Conservation (phyloP, 352 stramenopile genomes). For the Globisporangium nodosum region DNA sequence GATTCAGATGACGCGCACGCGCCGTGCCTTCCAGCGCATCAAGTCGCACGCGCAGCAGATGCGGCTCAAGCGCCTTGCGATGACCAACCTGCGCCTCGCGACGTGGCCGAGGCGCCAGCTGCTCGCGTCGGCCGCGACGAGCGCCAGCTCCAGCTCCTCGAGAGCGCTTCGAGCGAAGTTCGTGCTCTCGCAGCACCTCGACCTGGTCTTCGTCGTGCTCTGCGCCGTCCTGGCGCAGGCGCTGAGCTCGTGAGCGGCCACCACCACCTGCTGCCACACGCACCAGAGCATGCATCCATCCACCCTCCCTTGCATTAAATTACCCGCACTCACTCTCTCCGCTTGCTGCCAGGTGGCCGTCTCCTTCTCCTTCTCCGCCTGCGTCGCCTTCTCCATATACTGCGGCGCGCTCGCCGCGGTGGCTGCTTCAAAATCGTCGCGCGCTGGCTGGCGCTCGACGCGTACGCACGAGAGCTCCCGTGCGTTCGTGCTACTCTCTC, state of each 20-base stretch:
- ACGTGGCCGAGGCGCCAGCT: neutral
- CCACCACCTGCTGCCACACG: neutral
- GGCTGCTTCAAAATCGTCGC: neutral
- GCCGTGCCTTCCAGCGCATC: slow-evolving; percentile 31
- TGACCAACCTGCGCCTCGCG: slow-evolving; percentile 2
- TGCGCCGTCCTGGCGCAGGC: slow-evolving; percentile 3
- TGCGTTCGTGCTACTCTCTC: neutral
- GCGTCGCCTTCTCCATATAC: neutral
- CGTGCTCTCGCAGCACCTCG: slow-evolving; percentile 15
- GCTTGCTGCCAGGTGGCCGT: neutral
- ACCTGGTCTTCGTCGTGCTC: slow-evolving; percentile 16
- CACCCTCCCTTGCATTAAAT: neutral
- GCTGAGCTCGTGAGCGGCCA: neutral
- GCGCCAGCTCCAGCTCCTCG: neutral
- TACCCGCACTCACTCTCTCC: neutral
- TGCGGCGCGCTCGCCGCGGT: slow-evolving; percentile 2
- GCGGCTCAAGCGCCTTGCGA: slow-evolving; percentile 21
- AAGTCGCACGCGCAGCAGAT: slow-evolving; percentile 12
- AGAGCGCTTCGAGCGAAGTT: neutral
- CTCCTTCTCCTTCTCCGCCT: neutral
- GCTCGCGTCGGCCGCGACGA: neutral
- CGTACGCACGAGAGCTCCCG: neutral
- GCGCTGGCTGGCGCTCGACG: neutral
- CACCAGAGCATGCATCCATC: neutral
- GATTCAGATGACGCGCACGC: slow-evolving; percentile 21